A percentile compares a stretch with the other conserved stretches of the same genome.
These are phyloP conservation scores for Xylariaceae sp. DNA, from an alignment of 2,329 filamentous ascomycete species.

Conservation along the genomic window DNA sequence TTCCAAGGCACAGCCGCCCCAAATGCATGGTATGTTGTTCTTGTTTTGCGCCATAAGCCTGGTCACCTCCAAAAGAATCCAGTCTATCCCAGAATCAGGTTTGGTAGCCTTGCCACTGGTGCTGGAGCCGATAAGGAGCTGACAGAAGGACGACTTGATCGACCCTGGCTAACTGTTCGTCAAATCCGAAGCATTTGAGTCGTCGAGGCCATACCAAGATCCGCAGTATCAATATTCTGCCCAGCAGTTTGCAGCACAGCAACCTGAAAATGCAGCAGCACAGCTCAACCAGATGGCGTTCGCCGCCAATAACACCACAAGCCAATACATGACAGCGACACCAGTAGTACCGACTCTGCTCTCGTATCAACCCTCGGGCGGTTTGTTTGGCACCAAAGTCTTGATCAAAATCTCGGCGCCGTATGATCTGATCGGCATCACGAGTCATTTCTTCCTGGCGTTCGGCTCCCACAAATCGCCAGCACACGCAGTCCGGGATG, in stretches of 20 bases:
- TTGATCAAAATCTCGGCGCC: slow-evolving; percentile 70
- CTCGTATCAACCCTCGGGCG: slow-evolving; percentile 66
- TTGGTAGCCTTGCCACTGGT: too few relatives aligned
- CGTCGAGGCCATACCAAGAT: slow-evolving; percentile 57
- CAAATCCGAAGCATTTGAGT: slow-evolving; percentile 47
- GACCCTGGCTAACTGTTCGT: slow-evolving; percentile 10
- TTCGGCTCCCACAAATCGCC: slow-evolving; percentile 76
- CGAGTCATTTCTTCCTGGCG: slow-evolving; percentile 59
- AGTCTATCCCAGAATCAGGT: slow-evolving; percentile 14
- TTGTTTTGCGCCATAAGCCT: background rate
- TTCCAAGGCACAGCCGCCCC: slow-evolving; percentile 69
- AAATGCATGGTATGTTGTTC: slow-evolving; percentile 75
- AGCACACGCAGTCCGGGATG: slow-evolving; percentile 59
- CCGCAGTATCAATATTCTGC: slow-evolving; percentile 48
- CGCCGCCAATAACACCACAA: slow-evolving; percentile 57
- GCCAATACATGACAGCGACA: slow-evolving; percentile 62
- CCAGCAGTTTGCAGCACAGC: slow-evolving; percentile 43
- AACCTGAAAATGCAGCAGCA: slow-evolving; percentile 46
- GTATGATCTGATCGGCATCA: slow-evolving; percentile 64
- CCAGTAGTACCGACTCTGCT: slow-evolving; percentile 60
- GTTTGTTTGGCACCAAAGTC: slow-evolving; percentile 65
- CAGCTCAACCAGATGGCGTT: slow-evolving; percentile 55
- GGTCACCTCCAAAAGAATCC: background rate
- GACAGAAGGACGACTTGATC: too few relatives aligned
- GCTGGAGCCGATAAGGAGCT: background rate